These are phyloP conservation scores for Sclerospora graminicola DNA, from an alignment of 352 stramenopile species.

Conservation along the genomic window DNA sequence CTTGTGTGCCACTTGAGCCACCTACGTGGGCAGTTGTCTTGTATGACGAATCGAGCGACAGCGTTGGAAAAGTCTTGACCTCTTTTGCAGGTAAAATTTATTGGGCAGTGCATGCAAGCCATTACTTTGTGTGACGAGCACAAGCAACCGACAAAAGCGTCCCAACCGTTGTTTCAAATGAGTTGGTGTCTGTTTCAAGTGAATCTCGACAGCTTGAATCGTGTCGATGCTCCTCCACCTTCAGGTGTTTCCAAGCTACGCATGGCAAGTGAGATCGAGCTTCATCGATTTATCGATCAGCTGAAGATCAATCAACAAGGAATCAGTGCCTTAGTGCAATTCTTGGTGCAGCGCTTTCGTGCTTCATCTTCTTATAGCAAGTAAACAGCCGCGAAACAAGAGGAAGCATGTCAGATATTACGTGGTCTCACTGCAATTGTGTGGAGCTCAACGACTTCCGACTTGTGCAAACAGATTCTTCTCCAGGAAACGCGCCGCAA, in stretches of 20 bases:
- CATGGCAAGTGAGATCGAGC: slow-evolving; percentile 24
- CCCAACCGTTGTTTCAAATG: slow-evolving; percentile 38
- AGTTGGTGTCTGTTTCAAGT: slow-evolving; percentile 56
- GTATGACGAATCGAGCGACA: too few relatives aligned
- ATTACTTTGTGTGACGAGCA: slow-evolving; percentile 33
- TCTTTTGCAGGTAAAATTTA: slow-evolving; percentile 38
- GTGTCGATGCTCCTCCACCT: neutral
- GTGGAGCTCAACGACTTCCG: too few relatives aligned
- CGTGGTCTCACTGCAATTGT: slow-evolving; percentile 36
- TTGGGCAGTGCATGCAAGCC: slow-evolving; percentile 40
- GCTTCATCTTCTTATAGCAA: slow-evolving; percentile 12
- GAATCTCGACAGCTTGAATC: slow-evolving; percentile 36
- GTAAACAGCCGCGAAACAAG: slow-evolving; percentile 7
- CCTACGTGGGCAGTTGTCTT: slow-evolving; percentile 8
- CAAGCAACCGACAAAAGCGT: slow-evolving; percentile 1
- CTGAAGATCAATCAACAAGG: slow-evolving; percentile 45
- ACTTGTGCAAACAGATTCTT: too few relatives aligned
- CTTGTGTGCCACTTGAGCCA: slow-evolving; percentile 38
- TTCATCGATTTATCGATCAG: slow-evolving; percentile 32
- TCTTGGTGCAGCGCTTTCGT: slow-evolving; percentile 46
- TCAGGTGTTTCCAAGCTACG: slow-evolving; percentile 20
- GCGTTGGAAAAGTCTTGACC: too few relatives aligned
- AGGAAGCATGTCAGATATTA: slow-evolving; percentile 33
- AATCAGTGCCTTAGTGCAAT: slow-evolving; percentile 36
- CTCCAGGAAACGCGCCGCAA: too few relatives aligned